Conservation (phyloP, 495 filamentous ascomycete genomes). For the Neurospora terricola region DNA sequence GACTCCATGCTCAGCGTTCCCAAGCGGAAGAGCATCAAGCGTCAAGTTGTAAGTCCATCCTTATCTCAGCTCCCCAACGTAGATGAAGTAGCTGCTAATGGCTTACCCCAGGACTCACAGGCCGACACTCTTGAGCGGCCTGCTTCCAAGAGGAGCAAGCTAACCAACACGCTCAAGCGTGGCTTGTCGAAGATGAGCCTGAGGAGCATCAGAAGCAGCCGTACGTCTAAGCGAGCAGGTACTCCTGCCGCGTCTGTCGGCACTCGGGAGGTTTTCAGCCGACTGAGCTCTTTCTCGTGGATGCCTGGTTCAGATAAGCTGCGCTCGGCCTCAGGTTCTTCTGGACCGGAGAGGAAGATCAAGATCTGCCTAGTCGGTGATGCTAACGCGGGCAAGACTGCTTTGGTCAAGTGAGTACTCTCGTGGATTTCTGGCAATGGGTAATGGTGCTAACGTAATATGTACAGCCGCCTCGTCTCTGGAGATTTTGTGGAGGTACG, state of each 20-base stretch:
- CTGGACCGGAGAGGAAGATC: conserved; percentile 1
- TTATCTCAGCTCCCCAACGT: background rate
- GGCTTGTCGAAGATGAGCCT: conserved; percentile 1
- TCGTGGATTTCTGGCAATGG: background rate
- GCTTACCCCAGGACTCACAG: background rate
- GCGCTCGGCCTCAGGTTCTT: background rate
- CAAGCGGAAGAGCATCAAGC: background rate
- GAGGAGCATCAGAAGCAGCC: background rate
- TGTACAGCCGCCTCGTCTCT: background rate
- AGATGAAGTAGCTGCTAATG: background rate
- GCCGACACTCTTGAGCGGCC: background rate
- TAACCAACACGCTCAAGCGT: conserved; percentile 2
- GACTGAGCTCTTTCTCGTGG: conserved; percentile 2
- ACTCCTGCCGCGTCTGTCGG: background rate
- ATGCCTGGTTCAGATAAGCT: background rate
- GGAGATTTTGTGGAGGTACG: background rate
- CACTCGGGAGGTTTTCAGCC: conserved; percentile 1
- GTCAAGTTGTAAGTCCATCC: background rate
- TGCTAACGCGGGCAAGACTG: conserved; percentile 14
- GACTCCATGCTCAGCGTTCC: background rate
- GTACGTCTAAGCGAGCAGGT: background rate
- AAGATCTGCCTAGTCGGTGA: conserved; percentile 17
- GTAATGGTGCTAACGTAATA: background rate
- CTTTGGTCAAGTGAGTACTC: conserved; percentile 5
- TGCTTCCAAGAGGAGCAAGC: conserved; percentile 7